Base-by-base conservation (phyloP, 2,329 filamentous ascomycete genomes). In the Amauroascus niger region DNA sequence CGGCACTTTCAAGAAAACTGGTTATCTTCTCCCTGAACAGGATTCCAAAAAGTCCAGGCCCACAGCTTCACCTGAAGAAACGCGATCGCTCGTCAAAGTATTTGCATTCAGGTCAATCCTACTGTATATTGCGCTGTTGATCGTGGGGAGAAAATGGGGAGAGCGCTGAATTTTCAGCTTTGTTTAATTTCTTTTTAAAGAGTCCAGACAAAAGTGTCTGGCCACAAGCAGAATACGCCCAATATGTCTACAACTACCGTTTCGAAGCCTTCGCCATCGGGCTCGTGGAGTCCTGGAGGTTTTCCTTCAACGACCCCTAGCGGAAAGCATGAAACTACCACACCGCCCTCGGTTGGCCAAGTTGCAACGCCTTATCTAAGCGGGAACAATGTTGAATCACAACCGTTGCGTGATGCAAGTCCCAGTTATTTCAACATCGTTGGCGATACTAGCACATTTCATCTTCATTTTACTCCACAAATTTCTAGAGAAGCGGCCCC, bases 301-400 rank as follows among this genome's bases (percentile, higher is more conserved):
- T 43, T 46, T n/a, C 14, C 51, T 39, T 63, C 66, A 14, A 68
- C 63, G 30, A 81, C 80, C 0, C 79, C 81, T 2, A 55, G 73
- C 40, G 70, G 54, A 43, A 58, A 75, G 13, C 80, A 80, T 76
- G 79, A 41, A 46, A 32, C 20, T 22, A 72, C 74, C 48, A 69
- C 72, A 57, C 71, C 76, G 16, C 74, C 76, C 56, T 79, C 80
- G 1, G 77, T 77, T 20, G 78, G 79, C 58, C 79, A 82, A 63
- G 65, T 74, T 20, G 70, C 76, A 32, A 75, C 55, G 2, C 43
- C 79, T 1, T 78, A 79, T 5, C 76, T 73, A 3, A 28, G 37
- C 24, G 52, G 35, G 14, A 46, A 14, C 22, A 46, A 50, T 11
- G 14, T 30, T 14, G 52, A 48, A 37, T 18, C 26, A 8, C 46